Conservation (phyloP, 371 early-diverging fungal species). For the Mortierella sp. region DNA sequence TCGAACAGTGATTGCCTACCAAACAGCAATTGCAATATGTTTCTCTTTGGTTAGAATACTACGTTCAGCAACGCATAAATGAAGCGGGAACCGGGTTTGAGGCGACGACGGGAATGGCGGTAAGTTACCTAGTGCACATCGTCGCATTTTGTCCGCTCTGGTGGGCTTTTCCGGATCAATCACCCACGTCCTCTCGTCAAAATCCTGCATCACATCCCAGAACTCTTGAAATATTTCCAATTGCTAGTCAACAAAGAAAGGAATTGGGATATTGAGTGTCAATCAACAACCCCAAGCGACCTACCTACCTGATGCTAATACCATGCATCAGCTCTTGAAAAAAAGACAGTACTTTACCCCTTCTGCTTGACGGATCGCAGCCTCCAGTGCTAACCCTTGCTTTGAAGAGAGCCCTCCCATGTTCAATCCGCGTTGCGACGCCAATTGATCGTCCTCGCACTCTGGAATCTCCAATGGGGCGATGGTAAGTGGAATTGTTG, state of each 20-base stretch:
- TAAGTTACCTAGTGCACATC: constrained; percentile 45
- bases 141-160: constrained; percentile 44
- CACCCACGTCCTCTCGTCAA: constrained; percentile 54
- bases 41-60: neutral
- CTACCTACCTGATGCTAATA: too few species aligned
- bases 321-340: neutral
- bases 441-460: constrained; percentile 17
- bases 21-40: neutral
- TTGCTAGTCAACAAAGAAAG: constrained; percentile 13
- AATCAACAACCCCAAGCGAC: neutral
- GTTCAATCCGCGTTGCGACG: neutral
- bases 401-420: neutral
- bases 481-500: constrained; percentile 26
- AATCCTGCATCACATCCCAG: constrained; percentile 57
- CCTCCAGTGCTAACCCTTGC: constrained; percentile 10
- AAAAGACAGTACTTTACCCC: constrained; percentile 4
- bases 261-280: neutral
- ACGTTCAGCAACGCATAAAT: neutral
- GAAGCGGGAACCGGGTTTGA: neutral
- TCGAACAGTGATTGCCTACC: constrained; percentile 51
- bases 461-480: constrained; percentile 38
- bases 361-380: constrained; percentile 28
- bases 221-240: constrained; percentile 35
- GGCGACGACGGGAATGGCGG: neutral
- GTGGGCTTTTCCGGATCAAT: constrained; percentile 59